Evolutionary conservation across 1,284 basidiomycete genomes (phyloP).

Genomic region (Taiwanofungus camphoratus): DNA sequence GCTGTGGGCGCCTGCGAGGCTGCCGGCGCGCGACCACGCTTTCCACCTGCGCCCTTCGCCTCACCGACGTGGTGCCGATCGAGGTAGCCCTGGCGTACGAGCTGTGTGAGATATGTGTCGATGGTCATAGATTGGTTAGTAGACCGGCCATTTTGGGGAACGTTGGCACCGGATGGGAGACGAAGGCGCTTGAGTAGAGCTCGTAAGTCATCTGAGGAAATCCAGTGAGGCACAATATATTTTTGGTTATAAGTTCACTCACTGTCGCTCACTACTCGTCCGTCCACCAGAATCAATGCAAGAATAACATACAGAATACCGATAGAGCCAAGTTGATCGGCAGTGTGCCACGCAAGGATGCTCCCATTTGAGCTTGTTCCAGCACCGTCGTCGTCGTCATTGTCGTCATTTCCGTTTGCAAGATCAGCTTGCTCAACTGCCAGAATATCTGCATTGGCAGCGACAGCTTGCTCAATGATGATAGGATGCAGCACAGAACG

Average conservation of each 20-base stretch:
- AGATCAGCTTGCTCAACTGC: constrained; percentile 48
- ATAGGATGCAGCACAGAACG: constrained; percentile 53
- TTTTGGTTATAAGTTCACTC: too few species aligned
- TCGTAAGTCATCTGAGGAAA: constrained; percentile 49
- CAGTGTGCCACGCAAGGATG: constrained; percentile 61
- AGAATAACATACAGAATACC: constrained; percentile 69
- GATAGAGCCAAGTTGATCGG: constrained; percentile 56
- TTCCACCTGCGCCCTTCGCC: constrained; percentile 29
- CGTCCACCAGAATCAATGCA: constrained; percentile 65
- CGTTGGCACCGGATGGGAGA: constrained; percentile 36
- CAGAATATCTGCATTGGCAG: constrained; percentile 49
- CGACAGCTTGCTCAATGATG: constrained; percentile 53
- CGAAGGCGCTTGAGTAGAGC: constrained; percentile 56
- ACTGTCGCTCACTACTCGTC: constrained; percentile 63
- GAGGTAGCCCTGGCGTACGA: constrained; percentile 63
- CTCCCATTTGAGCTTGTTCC: constrained; percentile 46
- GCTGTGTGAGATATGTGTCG: constrained; percentile 50
- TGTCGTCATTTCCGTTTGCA: constrained; percentile 44
- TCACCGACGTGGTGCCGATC: constrained; percentile 52
- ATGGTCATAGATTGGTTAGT: constrained; percentile 43
- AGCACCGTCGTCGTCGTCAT: constrained; percentile 34
- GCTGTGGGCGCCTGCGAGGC: constrained; percentile 38
- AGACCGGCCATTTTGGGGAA: constrained; percentile 45
- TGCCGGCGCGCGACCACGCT: constrained; percentile 42
- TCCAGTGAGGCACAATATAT: too few species aligned